These are phyloP conservation scores for Tetrahymena elliotti DNA, from an alignment of 73 alveolate species.

Conservation along the genomic window DNA sequence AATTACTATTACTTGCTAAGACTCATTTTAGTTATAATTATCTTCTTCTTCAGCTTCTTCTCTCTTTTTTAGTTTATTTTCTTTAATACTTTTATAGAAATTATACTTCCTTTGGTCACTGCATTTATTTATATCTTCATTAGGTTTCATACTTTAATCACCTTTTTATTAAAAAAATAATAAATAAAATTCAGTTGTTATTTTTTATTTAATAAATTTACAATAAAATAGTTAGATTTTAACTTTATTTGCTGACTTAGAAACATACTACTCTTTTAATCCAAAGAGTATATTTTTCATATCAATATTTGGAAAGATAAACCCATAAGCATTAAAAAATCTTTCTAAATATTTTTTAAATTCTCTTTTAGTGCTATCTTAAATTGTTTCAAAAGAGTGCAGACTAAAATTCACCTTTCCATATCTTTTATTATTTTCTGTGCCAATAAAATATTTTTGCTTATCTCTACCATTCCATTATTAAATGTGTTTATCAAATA, in stretches of 20 bases:
- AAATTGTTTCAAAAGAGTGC: background rate
- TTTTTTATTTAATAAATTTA: background rate
- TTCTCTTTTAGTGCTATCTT: background rate
- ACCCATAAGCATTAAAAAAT: background rate
- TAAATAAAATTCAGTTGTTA: background rate
- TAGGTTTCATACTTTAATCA: background rate
- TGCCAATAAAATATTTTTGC: background rate
- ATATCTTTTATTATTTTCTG: background rate
- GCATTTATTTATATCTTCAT: background rate
- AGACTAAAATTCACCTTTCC: background rate
- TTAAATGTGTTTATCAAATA: too few relatives aligned
- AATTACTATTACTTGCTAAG: background rate
- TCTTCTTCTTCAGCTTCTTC: background rate
- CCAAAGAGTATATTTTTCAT: background rate
- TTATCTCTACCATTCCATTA: background rate
- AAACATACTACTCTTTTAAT: background rate
- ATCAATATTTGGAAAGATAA: background rate
- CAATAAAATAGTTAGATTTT: background rate
- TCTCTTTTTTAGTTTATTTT: background rate
- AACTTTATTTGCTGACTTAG: background rate
- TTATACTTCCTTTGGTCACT: background rate
- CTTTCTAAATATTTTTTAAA: background rate
- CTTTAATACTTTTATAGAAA: background rate
- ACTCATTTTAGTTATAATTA: background rate
- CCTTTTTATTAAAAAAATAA: too few relatives aligned